A percentile compares a stretch with the other conserved stretches of the same genome.
Evolutionary conservation across 2,329 filamentous ascomycete genomes (phyloP).

Genomic region (Spiromastix sp.): DNA sequence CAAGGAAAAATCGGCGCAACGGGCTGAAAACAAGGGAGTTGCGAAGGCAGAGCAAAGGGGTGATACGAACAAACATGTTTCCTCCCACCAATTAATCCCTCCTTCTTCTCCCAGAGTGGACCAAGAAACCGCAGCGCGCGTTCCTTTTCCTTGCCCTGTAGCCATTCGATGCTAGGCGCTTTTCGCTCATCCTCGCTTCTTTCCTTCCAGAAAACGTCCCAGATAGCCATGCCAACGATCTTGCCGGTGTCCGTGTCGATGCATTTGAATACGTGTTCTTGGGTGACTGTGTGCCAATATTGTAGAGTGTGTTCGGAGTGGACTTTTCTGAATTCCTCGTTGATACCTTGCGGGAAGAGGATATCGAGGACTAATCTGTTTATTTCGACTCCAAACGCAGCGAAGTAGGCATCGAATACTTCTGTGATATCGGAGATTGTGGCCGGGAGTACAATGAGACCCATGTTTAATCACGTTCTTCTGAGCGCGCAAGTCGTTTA

Average conservation of each 20-base stretch:
- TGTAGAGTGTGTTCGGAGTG: conserved; percentile 35
- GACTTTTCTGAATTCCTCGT: conserved; percentile 31
- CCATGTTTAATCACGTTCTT: conserved; percentile 22
- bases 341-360: conserved; percentile 23
- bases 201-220: conserved; percentile 32
- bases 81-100: conserved; percentile 31
- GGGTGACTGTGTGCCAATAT: conserved; percentile 26
- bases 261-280: conserved; percentile 40
- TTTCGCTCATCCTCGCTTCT: conserved; percentile 33
- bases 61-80: conserved; percentile 34
- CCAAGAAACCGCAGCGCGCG: conserved; percentile 34
- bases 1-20: too few relatives aligned
- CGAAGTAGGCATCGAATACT: conserved; percentile 16
- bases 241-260: conserved; percentile 35
- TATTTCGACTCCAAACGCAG: conserved; percentile 19
- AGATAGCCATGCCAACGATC: conserved; percentile 39
- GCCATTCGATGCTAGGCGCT: conserved; percentile 37
- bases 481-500: too few relatives aligned
- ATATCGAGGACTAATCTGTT: conserved; percentile 35
- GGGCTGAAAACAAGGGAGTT: background rate
- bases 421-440: conserved; percentile 12
- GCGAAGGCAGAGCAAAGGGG: conserved; percentile 3
- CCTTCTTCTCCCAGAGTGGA: conserved; percentile 33
- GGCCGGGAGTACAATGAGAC: conserved; percentile 32
- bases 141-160: conserved; percentile 35